A percentile compares a stretch with the other conserved stretches of the same genome.
Evolutionary conservation across 2,329 filamentous ascomycete species (phyloP).

Genomic region (Dothistroma septosporum): DNA sequence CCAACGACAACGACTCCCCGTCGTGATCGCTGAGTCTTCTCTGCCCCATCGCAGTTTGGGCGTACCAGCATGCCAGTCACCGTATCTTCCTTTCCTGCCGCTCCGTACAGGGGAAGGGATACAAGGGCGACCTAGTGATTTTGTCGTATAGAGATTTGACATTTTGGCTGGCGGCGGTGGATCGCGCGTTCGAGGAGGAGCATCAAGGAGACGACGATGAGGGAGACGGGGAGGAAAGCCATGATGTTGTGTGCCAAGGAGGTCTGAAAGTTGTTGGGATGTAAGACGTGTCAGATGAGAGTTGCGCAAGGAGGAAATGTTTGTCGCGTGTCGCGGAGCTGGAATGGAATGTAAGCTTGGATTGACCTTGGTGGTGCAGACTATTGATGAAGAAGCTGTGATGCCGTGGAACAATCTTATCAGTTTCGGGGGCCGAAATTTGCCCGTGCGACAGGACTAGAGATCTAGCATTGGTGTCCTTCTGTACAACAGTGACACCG

Average conservation of each 20-base stretch:
- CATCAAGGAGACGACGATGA: neutral
- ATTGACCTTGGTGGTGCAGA: neutral
- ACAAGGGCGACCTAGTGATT: constrained; percentile 1
- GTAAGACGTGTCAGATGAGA: too few relatives aligned
- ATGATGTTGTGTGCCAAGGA: neutral
- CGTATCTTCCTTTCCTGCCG: neutral
- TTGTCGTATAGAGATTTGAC: constrained; percentile 3
- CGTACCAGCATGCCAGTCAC: neutral
- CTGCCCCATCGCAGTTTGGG: neutral
- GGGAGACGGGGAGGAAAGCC: neutral
- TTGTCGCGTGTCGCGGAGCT: neutral
- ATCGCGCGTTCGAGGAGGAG: neutral
- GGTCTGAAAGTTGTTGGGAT: neutral
- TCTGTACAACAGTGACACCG: neutral
- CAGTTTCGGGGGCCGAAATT: neutral
- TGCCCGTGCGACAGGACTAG: neutral
- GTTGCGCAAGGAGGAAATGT: neutral
- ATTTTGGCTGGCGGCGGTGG: neutral
- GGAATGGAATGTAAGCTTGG: constrained; percentile 2
- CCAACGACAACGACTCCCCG: neutral
- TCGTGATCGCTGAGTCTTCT: neutral
- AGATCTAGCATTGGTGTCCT: neutral
- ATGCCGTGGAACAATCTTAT: neutral
- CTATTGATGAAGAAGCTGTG: neutral
- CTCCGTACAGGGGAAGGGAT: neutral